Evolutionary conservation across 164 flowering plant species (phyloP), one percentile per base, ranked within the genome.

Genomic region (Amborella trichopoda): DNA sequence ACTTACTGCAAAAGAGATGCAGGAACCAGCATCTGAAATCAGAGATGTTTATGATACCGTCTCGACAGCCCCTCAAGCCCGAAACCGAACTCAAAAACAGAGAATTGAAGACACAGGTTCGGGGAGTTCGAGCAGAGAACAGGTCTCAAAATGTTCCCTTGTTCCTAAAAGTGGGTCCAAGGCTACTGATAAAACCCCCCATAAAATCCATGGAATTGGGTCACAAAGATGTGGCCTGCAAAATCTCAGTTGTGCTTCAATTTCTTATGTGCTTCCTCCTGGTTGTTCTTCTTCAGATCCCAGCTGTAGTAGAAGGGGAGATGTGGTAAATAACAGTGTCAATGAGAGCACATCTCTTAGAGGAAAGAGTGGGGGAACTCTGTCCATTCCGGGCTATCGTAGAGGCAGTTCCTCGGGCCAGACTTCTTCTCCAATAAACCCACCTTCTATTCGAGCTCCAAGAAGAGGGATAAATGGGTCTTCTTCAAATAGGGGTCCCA

Each of bases 331-430:
- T 61, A 71, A 60, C 60, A 75, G 68, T 50, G 76, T 71, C 50
- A 78, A 76, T 28, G 93, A 71, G 61, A 71, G 87, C 53, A 70
- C 78, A 32, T 42, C 78, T 40, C 16, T 54, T 30, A 69, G 61
- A 56, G 80, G 77, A 28, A 83, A 75, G 72, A 72, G 64, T 39
- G 48, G 50, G 14, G 51, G 18, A 44, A 70, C 49, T 27, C 58
- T 50, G 46, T 80, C 70, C 14, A 50, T 20, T 52, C 48, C 50
- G 27, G 33, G 44, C 37, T 46, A 6, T 41, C 53, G 45, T 22
- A 36, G 49, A 24, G 57, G 33, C 41, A 5, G 25, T 13, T 28
- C 50, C 5, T 50, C 57, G 3, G 45, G 43, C 23, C 54, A 45
- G 19, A 53, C 65, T 19, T 64, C 77, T 18, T 62, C 64, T 39